Conservation (phyloP, 345 rosid species). For the Mangifera indica region DNA sequence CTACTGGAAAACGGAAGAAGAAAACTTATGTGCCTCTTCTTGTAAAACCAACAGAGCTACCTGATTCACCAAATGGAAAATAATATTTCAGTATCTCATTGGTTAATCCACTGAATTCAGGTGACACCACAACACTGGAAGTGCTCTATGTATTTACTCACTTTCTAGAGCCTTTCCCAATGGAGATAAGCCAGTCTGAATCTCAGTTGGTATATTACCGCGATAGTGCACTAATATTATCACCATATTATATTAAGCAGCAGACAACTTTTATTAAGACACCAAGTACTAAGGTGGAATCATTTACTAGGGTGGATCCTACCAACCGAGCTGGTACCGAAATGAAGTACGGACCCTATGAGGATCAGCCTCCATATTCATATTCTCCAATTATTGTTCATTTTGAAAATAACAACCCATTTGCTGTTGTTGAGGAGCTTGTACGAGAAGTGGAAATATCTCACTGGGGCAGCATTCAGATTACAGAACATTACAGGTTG, state of each 20-base stretch:
- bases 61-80: slow-evolving; percentile 72
- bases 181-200: slow-evolving; percentile 89
- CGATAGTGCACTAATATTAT: slow-evolving; percentile 72
- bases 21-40: slow-evolving; percentile 55
- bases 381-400: slow-evolving; percentile 77
- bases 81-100: slow-evolving; percentile 55
- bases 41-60: slow-evolving; percentile 60
- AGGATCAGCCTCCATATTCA: slow-evolving; percentile 67
- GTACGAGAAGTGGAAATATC: slow-evolving; percentile 92
- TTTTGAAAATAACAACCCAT: slow-evolving; percentile 91
- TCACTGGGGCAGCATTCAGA: slow-evolving; percentile 96
- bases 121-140: slow-evolving; percentile 72
- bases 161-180: slow-evolving; percentile 87
- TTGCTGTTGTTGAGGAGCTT: slow-evolving; percentile 97
- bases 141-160: slow-evolving; percentile 78
- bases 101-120: slow-evolving; percentile 53
- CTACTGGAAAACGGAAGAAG: slow-evolving; percentile 75
- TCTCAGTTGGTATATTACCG: slow-evolving; percentile 85
- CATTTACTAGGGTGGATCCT: slow-evolving; percentile 85
- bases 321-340: slow-evolving; percentile 69
- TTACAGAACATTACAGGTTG: slow-evolving; percentile 83
- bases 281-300: slow-evolving; percentile 80
- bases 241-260: slow-evolving; percentile 75
- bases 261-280: slow-evolving; percentile 79
- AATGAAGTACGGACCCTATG: slow-evolving; percentile 89